These are phyloP conservation scores for Aquanectria penicillioides DNA, from an alignment of 2,329 filamentous ascomycete species.

Conservation along the genomic window DNA sequence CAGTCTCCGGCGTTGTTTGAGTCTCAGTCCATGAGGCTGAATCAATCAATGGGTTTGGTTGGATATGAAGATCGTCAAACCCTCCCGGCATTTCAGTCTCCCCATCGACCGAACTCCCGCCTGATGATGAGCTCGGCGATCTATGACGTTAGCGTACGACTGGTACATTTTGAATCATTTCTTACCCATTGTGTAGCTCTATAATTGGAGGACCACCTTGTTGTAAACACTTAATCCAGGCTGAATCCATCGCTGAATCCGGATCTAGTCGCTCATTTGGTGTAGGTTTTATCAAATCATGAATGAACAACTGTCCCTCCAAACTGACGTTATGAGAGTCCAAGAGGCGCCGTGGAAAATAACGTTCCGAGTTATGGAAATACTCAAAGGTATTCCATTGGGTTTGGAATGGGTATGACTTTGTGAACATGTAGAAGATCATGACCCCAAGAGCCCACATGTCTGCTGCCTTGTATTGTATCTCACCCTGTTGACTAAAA, in stretches of 20 bases:
- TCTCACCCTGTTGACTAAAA: background rate
- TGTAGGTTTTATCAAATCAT: background rate
- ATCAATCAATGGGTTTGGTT: no score
- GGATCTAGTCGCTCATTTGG: background rate
- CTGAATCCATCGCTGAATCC: background rate
- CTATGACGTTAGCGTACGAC: no score
- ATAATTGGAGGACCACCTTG: no score
- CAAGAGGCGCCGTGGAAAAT: background rate
- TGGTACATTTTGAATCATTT: no score
- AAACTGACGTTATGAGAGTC: constrained; percentile 1
- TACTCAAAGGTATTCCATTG: background rate
- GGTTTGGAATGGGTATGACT: background rate
- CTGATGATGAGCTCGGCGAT: no score
- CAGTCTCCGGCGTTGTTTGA: no score
- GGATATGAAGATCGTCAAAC: no score
- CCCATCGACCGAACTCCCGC: no score
- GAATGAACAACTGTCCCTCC: constrained; percentile 7
- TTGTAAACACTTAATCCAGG: no score
- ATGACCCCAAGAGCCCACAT: constrained; percentile 39
- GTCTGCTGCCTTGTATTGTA: constrained; percentile 26
- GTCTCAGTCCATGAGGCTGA: no score
- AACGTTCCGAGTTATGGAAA: background rate
- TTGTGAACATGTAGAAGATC: constrained; percentile 23
- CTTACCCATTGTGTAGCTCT: no score
- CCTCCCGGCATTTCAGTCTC: no score